Percentiles rank a stretch among this genome's conserved stretches.
Evolutionary conservation across 192 early-diverging fungal species (phyloP).

Genomic region (Geosiphon pyriformis): DNA sequence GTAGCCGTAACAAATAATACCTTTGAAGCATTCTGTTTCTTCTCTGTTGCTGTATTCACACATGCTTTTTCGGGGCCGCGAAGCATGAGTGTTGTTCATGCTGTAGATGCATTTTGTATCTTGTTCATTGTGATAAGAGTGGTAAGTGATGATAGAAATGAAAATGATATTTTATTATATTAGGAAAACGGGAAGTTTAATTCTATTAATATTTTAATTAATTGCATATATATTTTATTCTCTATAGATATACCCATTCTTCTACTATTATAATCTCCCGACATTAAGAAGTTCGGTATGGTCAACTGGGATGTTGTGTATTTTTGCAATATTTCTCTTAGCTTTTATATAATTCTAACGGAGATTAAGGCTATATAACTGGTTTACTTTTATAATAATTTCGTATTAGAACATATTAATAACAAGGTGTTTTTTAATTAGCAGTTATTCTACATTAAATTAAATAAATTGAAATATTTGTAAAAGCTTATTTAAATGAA

Average conservation of each 20-base stretch:
- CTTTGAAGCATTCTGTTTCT: conserved; percentile 1
- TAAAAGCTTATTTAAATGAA: no score
- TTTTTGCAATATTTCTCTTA: neutral
- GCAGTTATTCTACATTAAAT: no score
- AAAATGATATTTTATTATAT: neutral
- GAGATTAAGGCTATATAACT: no score
- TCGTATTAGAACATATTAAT: no score
- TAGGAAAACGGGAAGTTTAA: neutral
- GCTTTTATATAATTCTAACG: conserved; percentile 8
- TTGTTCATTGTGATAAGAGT: neutral
- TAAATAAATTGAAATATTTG: no score
- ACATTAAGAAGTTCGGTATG: neutral
- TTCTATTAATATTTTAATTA: neutral
- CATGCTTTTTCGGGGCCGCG: neutral
- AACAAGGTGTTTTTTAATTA: no score
- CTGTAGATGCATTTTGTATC: neutral
- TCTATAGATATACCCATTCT: neutral
- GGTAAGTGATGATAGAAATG: neutral
- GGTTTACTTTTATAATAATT: no score
- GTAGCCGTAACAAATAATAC: conserved; percentile 4
- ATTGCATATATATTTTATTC: neutral
- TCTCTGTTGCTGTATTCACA: conserved; percentile 8
- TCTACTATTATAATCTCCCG: neutral
- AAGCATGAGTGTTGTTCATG: neutral
- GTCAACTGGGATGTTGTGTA: neutral